A percentile compares a stretch with the other conserved stretches of the same genome.
phyloP scores from a whole-genome alignment of 345 rosid species.

The Gossypium mustelinum region DNA sequence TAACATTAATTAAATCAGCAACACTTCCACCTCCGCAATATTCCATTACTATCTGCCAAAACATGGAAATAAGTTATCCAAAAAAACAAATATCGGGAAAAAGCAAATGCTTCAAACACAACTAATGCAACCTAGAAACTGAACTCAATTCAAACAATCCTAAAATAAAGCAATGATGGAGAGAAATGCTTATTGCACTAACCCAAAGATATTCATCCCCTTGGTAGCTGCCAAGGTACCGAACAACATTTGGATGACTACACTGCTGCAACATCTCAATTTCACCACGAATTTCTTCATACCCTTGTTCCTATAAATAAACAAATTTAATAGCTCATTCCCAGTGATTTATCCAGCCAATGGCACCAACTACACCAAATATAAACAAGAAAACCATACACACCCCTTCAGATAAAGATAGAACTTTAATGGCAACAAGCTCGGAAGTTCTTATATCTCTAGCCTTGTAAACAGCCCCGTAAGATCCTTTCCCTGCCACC shows the following conservation, averaged over 20 bases:
- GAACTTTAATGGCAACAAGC: constrained; percentile 96
- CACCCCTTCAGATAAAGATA: constrained; percentile 91
- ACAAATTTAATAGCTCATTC: constrained; percentile 21
- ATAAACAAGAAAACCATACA: constrained; percentile 20
- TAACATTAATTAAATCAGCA: neutral
- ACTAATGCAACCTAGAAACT: neutral
- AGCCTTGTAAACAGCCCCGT: constrained; percentile 97
- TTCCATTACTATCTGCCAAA: constrained; percentile 38
- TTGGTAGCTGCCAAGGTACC: constrained; percentile 32
- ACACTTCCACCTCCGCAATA: constrained; percentile 10
- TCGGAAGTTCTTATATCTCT: constrained; percentile 90
- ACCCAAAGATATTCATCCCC: constrained; percentile 35
- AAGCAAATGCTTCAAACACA: constrained; percentile 1
- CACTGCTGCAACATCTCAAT: constrained; percentile 94
- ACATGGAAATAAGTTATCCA: constrained; percentile 28
- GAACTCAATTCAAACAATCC: constrained; percentile 8
- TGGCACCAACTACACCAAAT: neutral
- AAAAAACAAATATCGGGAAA: constrained; percentile 13
- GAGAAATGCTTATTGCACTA: constrained; percentile 21
- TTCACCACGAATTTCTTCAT: constrained; percentile 97
- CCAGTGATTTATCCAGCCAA: constrained; percentile 2
- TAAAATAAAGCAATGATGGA: neutral
- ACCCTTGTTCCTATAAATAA: constrained; percentile 79
- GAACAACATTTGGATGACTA: constrained; percentile 95
- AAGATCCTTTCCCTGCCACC: constrained; percentile 88